A percentile compares a stretch with the other conserved stretches of the same genome.
Conservation (phyloP, 208 protist genomes). For the Crithidia brevicula region DNA sequence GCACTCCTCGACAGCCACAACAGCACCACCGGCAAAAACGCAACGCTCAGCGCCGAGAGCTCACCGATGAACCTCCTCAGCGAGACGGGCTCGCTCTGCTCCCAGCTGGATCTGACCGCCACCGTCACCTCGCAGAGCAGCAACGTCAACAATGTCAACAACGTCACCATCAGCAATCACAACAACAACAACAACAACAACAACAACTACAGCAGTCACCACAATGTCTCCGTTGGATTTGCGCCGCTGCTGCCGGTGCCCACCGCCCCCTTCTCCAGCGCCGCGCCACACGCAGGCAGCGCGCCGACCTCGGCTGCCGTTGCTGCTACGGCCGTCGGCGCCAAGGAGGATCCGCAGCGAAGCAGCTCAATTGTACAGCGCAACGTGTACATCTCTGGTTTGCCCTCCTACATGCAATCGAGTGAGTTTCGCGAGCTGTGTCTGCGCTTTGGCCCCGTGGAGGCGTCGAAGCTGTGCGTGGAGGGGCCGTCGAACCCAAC, state of each 20-base stretch:
- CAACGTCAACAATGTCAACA: no score
- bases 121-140: no score
- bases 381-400: constrained; percentile 82
- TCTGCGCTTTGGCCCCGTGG: constrained; percentile 61
- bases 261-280: background rate
- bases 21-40: no score
- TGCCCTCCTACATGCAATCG: constrained; percentile 49
- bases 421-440: constrained; percentile 70
- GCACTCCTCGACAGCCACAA: no score
- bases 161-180: no score
- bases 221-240: background rate
- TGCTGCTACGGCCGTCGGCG: background rate
- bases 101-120: background rate
- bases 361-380: constrained; percentile 26
- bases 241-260: background rate
- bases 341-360: background rate
- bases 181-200: no score
- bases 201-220: no score
- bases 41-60: no score
- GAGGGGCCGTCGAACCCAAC: constrained; percentile 42
- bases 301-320: background rate
- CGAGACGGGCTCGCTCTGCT: background rate
- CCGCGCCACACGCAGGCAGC: background rate
- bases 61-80: background rate
- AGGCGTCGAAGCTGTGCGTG: constrained; percentile 67